phyloP scores from a whole-genome alignment of 2,329 filamentous ascomycete species.

The Sordariomycetes sp. region DNA sequence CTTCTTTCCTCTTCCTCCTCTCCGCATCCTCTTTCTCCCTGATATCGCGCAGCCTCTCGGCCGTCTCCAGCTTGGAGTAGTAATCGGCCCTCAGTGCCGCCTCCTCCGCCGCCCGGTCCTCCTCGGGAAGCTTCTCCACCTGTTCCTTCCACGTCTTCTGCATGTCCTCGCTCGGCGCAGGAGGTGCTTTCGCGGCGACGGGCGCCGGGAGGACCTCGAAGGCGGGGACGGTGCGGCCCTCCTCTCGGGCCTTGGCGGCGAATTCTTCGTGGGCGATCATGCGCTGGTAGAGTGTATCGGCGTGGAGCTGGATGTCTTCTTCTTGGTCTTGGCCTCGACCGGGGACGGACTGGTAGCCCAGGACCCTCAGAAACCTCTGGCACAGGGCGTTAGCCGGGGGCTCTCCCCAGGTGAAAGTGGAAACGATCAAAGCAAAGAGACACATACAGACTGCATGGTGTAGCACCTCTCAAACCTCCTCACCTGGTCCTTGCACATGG shows the following conservation, averaged over 20 bases:
- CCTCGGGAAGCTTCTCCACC: conserved; percentile 45
- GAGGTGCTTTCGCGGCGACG: conserved; percentile 4
- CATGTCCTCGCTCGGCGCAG: conserved; percentile 12
- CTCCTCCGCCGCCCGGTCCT: conserved; percentile 52
- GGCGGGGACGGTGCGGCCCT: conserved; percentile 45
- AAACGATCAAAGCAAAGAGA: background rate
- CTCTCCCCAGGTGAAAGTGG: background rate
- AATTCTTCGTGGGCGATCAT: conserved; percentile 74
- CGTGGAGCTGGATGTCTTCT: conserved; percentile 91
- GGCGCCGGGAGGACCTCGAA: conserved; percentile 42
- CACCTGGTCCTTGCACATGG: conserved; percentile 73
- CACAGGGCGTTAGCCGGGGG: background rate
- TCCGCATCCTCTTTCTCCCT: conserved; percentile 38
- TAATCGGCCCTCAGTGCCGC: conserved; percentile 53
- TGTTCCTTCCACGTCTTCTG: conserved; percentile 40
- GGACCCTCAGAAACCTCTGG: conserved; percentile 76
- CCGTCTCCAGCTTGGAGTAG: conserved; percentile 48
- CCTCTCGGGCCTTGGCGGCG: conserved; percentile 58
- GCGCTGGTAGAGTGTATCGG: conserved; percentile 78
- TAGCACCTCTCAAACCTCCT: conserved; percentile 77
- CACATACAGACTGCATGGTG: conserved; percentile 66
- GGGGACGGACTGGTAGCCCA: conserved; percentile 70
- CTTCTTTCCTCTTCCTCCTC: conserved; percentile 36
- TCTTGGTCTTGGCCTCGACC: conserved; percentile 58
- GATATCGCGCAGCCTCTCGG: conserved; percentile 41